Conservation (phyloP, 305 asterid species). For the Solanum hybrid region DNA sequence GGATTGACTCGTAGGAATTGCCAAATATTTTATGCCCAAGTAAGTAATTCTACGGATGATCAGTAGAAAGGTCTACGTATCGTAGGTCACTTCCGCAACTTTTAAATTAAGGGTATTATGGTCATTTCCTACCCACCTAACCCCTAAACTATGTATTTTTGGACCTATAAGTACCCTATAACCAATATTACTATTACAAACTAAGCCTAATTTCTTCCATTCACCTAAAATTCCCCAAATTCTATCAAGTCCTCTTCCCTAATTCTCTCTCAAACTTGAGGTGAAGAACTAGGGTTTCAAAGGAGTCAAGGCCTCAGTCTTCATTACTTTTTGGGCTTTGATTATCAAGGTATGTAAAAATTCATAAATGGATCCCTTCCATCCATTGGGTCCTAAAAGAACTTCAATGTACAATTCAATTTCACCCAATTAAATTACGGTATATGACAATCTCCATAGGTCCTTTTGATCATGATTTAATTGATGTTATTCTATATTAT, state of each 20-base stretch:
- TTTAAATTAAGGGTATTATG: not conserved
- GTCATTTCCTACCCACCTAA: not conserved
- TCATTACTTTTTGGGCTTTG: no score
- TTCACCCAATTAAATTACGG: not conserved
- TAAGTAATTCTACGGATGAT: not conserved
- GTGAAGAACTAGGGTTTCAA: not conserved
- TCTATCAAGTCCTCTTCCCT: not conserved
- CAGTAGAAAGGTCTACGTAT: not conserved
- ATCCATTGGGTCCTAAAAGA: not conserved
- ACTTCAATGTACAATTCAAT: not conserved
- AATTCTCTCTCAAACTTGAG: not conserved
- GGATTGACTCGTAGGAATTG: not conserved
- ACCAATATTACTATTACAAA: not conserved
- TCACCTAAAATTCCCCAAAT: not conserved
- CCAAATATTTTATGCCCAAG: not conserved
- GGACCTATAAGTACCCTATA: not conserved
- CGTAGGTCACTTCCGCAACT: not conserved
- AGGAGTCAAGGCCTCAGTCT: no score
- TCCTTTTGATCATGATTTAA: not conserved
- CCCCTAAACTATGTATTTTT: not conserved
- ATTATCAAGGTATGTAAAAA: no score
- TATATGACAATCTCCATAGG: not conserved
- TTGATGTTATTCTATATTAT: not conserved
- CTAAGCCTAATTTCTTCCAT: not conserved
- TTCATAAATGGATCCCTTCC: not conserved